Evolutionary conservation across 495 filamentous ascomycete genomes (phyloP).

Genomic region (Daldinia concentrica): DNA sequence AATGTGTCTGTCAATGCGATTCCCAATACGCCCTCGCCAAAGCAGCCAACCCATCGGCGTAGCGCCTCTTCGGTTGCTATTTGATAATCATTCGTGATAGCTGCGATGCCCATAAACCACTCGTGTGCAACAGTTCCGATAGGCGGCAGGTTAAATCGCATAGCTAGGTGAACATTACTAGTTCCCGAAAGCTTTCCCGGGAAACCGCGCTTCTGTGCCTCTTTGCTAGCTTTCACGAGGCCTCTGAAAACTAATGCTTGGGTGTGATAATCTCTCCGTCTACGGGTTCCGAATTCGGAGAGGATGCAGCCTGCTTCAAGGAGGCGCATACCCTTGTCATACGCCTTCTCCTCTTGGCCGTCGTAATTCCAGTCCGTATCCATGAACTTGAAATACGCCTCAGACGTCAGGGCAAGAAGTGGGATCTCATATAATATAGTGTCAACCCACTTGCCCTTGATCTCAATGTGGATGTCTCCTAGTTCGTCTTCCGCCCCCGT

Average conservation of each 20-base stretch:
- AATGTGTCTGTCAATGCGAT: constrained; percentile 99
- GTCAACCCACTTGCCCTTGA: constrained; percentile 88
- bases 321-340: constrained; percentile 76
- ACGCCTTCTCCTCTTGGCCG: constrained; percentile 84
- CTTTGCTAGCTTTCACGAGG: constrained; percentile 74
- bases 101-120: constrained; percentile 99
- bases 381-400: constrained; percentile 96
- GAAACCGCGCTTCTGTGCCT: constrained; percentile 68
- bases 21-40: constrained; percentile 87
- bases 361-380: constrained; percentile 88
- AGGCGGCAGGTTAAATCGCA: constrained; percentile 82
- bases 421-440: constrained; percentile 99
- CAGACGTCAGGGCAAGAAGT: constrained; percentile 86
- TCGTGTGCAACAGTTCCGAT: constrained; percentile 97
- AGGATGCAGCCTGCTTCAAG: constrained; percentile 85
- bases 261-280: constrained; percentile 90
- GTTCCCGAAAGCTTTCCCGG: constrained; percentile 82
- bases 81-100: constrained; percentile 85
- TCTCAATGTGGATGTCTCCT: constrained; percentile 76
- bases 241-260: constrained; percentile 92
- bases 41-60: constrained; percentile 88
- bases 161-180: constrained; percentile 96
- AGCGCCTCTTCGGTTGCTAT: constrained; percentile 84
- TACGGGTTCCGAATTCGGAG: constrained; percentile 91
- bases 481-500: constrained; percentile 72